phyloP scores from a whole-genome alignment of 129 eudicot species.

The Flaveria brownii region DNA sequence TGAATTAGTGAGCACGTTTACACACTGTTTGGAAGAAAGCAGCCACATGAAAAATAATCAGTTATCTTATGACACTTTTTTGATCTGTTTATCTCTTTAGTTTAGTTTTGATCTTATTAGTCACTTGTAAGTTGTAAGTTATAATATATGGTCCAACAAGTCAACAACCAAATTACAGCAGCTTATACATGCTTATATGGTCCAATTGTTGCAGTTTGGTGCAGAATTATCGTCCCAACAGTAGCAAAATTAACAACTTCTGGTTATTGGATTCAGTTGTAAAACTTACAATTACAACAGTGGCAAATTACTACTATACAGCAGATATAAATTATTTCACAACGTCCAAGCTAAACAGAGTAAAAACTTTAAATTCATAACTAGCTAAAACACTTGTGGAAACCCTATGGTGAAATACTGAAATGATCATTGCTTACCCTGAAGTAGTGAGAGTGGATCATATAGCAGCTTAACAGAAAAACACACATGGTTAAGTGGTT shows the following conservation, averaged over 20 bases:
- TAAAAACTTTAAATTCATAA: not conserved
- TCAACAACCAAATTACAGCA: not conserved
- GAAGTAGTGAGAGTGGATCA: not conserved
- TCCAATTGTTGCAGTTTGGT: too few species aligned
- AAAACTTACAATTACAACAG: too few species aligned
- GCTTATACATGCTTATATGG: not conserved
- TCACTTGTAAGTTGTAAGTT: too few species aligned
- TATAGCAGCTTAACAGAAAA: not conserved
- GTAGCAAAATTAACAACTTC: too few species aligned
- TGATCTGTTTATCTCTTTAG: too few species aligned
- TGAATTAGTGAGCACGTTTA: slow-evolving; percentile 17
- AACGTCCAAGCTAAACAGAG: not conserved
- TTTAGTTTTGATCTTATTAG: not conserved
- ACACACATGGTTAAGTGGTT: not conserved
- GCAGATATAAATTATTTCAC: too few species aligned
- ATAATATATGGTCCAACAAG: not conserved
- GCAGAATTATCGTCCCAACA: too few species aligned
- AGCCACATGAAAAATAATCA: not conserved
- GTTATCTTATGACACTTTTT: not conserved
- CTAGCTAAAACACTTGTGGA: not conserved
- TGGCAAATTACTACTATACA: too few species aligned
- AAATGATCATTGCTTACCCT: not conserved
- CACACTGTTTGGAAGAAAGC: slow-evolving; percentile 15
- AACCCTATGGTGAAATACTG: not conserved
- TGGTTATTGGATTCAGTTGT: too few species aligned